A percentile compares a stretch with the other conserved stretches of the same genome.
Conservation (phyloP, 208 protist genomes). For the Strigomonas galati region DNA sequence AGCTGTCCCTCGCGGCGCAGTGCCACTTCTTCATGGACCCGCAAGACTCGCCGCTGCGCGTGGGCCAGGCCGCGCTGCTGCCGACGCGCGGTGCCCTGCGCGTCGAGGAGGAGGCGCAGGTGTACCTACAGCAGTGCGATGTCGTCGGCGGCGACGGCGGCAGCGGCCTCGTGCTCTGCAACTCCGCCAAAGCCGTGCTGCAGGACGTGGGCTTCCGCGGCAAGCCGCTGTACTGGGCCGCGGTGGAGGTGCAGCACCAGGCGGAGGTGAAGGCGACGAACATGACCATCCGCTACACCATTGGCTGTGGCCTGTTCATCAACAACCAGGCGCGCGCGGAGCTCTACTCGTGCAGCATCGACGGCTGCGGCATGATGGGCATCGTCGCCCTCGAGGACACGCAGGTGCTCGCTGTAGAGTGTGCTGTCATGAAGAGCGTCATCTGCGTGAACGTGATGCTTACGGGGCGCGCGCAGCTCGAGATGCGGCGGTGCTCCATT, state of each 20-base stretch:
- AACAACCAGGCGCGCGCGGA: constrained; percentile 5
- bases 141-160: constrained; percentile 27
- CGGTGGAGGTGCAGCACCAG: constrained; percentile 22
- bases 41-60: constrained; percentile 5
- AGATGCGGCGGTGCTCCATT: constrained; percentile 19
- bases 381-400: constrained; percentile 23
- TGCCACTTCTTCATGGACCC: constrained; percentile 23
- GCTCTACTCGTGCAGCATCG: constrained; percentile 22
- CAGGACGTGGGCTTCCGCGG: constrained; percentile 32
- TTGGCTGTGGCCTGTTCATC: constrained; percentile 34
- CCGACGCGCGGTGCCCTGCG: too few species aligned
- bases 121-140: constrained; percentile 32
- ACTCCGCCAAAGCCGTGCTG: constrained; percentile 15
- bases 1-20: constrained; percentile 8
- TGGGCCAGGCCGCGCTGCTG: neutral
- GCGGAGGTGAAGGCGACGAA: constrained; percentile 10
- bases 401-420: constrained; percentile 22
- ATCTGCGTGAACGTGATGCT: constrained; percentile 32
- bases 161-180: constrained; percentile 17
- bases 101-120: neutral
- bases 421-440: constrained; percentile 22
- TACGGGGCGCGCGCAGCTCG: constrained; percentile 13
- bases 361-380: constrained; percentile 30
- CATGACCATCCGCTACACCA: constrained; percentile 23
- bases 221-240: constrained; percentile 27